Percentiles rank a stretch among this genome's conserved stretches.
Conservation (phyloP, 139 green algal genomes). For the Picochlorum sp. region DNA sequence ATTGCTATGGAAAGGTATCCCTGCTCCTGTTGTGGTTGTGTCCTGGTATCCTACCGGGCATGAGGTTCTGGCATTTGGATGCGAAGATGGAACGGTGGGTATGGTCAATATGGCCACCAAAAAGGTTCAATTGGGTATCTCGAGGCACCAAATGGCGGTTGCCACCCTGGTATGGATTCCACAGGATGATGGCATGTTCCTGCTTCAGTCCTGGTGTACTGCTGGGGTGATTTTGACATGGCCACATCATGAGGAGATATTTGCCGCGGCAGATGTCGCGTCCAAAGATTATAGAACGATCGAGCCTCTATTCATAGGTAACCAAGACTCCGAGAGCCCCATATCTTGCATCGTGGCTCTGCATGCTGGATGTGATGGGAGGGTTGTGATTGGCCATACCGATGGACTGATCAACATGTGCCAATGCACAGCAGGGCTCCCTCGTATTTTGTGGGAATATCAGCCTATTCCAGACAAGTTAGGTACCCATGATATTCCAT, state of each 20-base stretch:
- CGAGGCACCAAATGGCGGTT: constrained; percentile 12
- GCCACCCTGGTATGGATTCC: not conserved
- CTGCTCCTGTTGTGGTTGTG: constrained; percentile 15
- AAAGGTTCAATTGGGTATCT: constrained; percentile 4
- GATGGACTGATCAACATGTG: too few species aligned
- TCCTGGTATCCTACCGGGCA: constrained; percentile 12
- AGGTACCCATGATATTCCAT: too few species aligned
- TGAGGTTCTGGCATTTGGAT: constrained; percentile 22
- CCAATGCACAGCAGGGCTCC: too few species aligned
- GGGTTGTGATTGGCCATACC: too few species aligned
- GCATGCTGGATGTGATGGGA: too few species aligned
- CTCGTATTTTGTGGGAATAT: too few species aligned
- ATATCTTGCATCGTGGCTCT: too few species aligned
- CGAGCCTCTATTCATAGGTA: too few species aligned
- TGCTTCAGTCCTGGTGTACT: not conserved
- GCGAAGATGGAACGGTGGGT: constrained; percentile 21
- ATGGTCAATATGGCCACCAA: constrained; percentile 9
- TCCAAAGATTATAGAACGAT: not conserved
- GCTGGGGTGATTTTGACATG: not conserved
- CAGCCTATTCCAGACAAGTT: too few species aligned
- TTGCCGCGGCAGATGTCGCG: not conserved
- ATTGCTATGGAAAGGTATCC: constrained; percentile 20
- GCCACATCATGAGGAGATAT: not conserved
- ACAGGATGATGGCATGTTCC: not conserved
- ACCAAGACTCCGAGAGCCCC: too few species aligned